Conservation (phyloP, 2,329 filamentous ascomycete species). For the Talaromyces sp. region DNA sequence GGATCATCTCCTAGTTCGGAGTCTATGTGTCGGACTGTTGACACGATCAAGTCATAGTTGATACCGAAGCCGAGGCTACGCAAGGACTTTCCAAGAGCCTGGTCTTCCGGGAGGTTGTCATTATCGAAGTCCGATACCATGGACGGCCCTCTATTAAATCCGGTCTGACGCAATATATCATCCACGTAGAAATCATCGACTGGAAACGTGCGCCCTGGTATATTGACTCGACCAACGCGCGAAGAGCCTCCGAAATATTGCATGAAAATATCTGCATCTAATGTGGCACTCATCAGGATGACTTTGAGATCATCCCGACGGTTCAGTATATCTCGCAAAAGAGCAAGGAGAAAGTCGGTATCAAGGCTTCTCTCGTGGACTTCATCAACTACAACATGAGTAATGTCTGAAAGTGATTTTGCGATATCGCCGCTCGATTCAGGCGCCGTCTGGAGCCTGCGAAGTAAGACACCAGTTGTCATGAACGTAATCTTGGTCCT, state of each 20-base stretch:
- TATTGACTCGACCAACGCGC: conserved; percentile 76
- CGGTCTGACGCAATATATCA: conserved; percentile 76
- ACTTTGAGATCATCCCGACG: conserved; percentile 76
- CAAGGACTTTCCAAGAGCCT: conserved; percentile 64
- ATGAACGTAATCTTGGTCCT: conserved; percentile 91
- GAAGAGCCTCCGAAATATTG: conserved; percentile 72
- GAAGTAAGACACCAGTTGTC: conserved; percentile 86
- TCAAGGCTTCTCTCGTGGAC: conserved; percentile 94
- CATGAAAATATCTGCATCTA: conserved; percentile 82
- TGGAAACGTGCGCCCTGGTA: conserved; percentile 82
- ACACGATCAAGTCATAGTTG: conserved; percentile 82
- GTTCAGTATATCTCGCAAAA: conserved; percentile 76
- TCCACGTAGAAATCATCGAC: conserved; percentile 88
- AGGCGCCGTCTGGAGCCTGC: conserved; percentile 85
- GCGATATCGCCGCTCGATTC: conserved; percentile 75
- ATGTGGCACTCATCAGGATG: conserved; percentile 92
- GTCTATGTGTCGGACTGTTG: conserved; percentile 79
- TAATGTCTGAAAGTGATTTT: conserved; percentile 79
- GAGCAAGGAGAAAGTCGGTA: conserved; percentile 86
- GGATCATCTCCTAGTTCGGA: conserved; percentile 66
- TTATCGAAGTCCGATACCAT: conserved; percentile 24
- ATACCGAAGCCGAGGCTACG: conserved; percentile 75
- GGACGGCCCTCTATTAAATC: conserved; percentile 53
- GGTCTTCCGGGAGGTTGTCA: conserved; percentile 43
- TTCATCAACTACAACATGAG: conserved; percentile 92